Base-by-base conservation (phyloP, 495 filamentous ascomycete genomes). In the Xylaria scruposa region DNA sequence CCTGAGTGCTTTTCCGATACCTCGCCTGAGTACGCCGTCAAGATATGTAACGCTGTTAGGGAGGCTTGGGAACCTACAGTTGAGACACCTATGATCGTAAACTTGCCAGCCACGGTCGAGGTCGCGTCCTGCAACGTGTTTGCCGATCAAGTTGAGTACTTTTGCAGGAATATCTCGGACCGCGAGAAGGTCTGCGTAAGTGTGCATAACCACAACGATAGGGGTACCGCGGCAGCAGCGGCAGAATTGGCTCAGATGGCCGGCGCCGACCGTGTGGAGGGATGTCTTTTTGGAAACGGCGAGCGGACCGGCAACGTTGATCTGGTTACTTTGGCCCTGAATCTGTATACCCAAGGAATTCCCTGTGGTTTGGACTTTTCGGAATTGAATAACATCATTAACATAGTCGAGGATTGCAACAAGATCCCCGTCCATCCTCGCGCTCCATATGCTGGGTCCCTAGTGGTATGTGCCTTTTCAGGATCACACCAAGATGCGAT, bases 1-100 rank as follows among this genome's bases (percentile, higher is more conserved):
- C 93, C 93, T 5, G 93, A 96, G 84, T 93, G 91, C 5, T 96
- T 96, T 82, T 93, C 91, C 3, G 92, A 94, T 78, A 91, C 91
- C n/a, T 85, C 89, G 60, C 88, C 90, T 10, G 92, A 93, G 13
- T 96, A 89, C 78, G 90, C 89, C 6, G 82, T 95, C 17, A 80
- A 88, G 78, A 87, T 96, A 33, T 96, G 93, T 74, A 90, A 94
- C 77, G 93, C 93, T 33, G 93, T 95, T 40, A 95, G 95, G 85
- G 89, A 82, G 13, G 92, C 92, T 8, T 96, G 93, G 93, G 92
- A 83, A 61, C 93, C 93, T 7, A 88, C 4, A 89, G 81, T 44
- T 84, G 92, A 73, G 88, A 90, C 10, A 10, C n/a, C 66, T 2
- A 92, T 96, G 67, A 92, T 96, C 72, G 93, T 96, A 85, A 96